Evolutionary conservation across 257 asterid genomes (phyloP).

Genomic region (Solanum lignicaule): DNA sequence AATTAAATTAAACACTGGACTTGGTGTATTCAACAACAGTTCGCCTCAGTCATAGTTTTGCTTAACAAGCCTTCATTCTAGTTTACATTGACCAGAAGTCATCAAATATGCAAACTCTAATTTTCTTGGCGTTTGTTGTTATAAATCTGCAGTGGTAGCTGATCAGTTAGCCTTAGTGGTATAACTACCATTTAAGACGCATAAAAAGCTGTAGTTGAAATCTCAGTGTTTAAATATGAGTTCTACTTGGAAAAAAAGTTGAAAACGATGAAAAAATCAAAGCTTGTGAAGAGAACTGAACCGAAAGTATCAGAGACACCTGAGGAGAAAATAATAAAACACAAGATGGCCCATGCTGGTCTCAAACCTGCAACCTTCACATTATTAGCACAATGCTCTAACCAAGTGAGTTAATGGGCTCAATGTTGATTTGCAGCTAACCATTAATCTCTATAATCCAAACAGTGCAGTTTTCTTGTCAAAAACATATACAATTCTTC

Average conservation of each 20-base stretch:
- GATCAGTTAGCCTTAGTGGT: background rate
- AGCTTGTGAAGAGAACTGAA: too few relatives aligned
- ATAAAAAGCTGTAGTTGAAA: background rate
- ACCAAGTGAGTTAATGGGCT: background rate
- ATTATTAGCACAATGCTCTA: slow-evolving; percentile 33
- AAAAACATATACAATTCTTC: background rate
- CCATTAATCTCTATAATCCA: too few relatives aligned
- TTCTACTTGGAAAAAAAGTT: too few relatives aligned
- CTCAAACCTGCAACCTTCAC: slow-evolving; percentile 19
- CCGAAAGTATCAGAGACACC: too few relatives aligned
- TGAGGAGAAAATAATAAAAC: too few relatives aligned
- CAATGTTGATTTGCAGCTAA: background rate
- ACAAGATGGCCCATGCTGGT: too few relatives aligned
- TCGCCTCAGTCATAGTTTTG: background rate
- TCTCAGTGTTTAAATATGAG: too few relatives aligned
- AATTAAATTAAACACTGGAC: too few relatives aligned
- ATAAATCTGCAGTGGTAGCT: background rate
- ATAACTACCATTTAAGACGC: background rate
- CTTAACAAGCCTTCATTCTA: background rate
- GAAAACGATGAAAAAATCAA: too few relatives aligned
- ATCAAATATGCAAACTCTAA: background rate
- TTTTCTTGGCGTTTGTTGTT: background rate
- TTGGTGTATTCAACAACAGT: background rate
- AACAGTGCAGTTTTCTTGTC: background rate
- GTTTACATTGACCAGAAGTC: background rate